Evolutionary conservation across 225 moss, liverwort and hornwort species (phyloP), one percentile per base, ranked within the genome.

Genomic region (Antitrichia curtipendula): DNA sequence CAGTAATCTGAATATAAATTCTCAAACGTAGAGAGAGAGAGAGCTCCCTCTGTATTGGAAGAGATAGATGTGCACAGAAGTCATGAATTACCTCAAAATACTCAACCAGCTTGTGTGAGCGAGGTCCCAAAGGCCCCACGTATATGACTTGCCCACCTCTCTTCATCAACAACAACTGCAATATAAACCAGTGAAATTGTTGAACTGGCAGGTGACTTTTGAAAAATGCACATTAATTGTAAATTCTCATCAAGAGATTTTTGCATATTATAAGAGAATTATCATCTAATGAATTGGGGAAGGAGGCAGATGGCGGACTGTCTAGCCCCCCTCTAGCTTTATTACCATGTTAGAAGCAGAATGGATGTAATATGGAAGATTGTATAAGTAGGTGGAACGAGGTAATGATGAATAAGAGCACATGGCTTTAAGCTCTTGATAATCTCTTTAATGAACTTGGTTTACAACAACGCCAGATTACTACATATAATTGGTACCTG

Each of bases 81-180:
- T 83, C 72, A 54, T 75, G 45, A 76, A 29, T 83, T 88, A 96
- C 96, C 94, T 97, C 87, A 88, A 97, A 97, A 60, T 93, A 97
- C 71, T 97, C 95, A 8, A 96, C 90, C n/a, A 97, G 93, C 82
- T 93, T 93, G 64, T 93, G 92, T 12, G 97, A 96, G 47, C 91
- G 95, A 68, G 92, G 89, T 89, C 96, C 97, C 81, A 97, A 83
- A 38, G 95, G 95, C 28, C 97, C 97, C 80, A 94, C 92, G 83
- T 97, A 97, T 60, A 96, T 96, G 6, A 96, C 95, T 92, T 96
- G 94, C 63, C 97, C 97, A 71, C 97, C 97, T 77, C 97, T 93
- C 90, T 96, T 97, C 96, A 97, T 81, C 72, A 97, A 86, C 34
- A 97, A 53, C 76, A 97, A 80, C 90, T 97, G 91, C 74, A 90